Conservation (phyloP, 139 green algal species). For the Yamagishiella unicocca region DNA sequence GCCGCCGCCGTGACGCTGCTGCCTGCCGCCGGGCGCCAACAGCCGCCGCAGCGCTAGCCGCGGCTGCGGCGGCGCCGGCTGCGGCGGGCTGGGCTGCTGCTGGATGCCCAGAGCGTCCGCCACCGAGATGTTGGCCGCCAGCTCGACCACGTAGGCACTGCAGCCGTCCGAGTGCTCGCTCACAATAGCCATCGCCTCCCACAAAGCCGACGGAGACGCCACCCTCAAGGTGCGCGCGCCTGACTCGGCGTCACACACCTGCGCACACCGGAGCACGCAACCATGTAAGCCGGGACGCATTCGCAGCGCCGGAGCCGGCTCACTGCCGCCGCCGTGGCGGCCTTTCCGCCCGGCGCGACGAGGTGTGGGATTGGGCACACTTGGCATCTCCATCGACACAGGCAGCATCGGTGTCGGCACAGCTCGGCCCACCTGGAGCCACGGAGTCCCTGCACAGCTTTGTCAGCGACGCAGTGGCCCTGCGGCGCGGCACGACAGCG, state of each 20-base stretch:
- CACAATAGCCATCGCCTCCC: background rate
- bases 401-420: too few species aligned
- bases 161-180: background rate
- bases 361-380: too few species aligned
- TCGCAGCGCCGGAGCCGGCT: too few species aligned
- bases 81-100: background rate
- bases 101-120: background rate
- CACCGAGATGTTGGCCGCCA: background rate
- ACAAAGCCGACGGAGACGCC: background rate
- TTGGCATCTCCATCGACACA: too few species aligned
- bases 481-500: too few species aligned
- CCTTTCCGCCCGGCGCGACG: too few species aligned
- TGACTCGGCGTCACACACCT: background rate
- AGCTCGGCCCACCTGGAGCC: background rate
- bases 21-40: background rate
- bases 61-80: too few species aligned
- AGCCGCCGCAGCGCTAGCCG: background rate
- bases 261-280: background rate
- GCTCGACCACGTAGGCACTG: slow-evolving; percentile 10
- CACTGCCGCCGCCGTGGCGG: too few species aligned
- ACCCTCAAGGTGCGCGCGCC: slow-evolving; percentile 1
- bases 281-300: background rate
- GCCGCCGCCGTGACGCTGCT: background rate
- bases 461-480: too few species aligned
- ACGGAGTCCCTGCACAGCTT: background rate